Evolutionary conservation across 2,329 filamentous ascomycete genomes (phyloP), one percentile per base, ranked within the genome.

Genomic region (Daldinia eschscholtzii): DNA sequence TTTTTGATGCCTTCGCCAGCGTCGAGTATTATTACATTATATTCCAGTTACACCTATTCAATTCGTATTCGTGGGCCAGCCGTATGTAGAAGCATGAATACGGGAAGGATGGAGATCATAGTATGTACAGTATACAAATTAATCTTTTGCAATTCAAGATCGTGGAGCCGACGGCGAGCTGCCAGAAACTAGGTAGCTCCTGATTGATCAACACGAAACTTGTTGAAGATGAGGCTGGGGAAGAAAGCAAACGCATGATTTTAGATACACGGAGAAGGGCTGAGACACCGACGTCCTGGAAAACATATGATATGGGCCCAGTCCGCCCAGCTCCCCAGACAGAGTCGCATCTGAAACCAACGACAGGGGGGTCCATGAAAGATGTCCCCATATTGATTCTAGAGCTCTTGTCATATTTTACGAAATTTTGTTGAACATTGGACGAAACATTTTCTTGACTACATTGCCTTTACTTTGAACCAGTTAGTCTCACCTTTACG

Each of bases 281-380:
- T 68, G 70, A 70, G 64, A 72, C 70, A 44, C 30, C 26, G 57
- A 42, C 53, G 60, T 65, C 63, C 64, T 70, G 59, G 65, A 70
- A 72, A 72, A 72, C 70, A 68, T 65, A 62, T 67, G 70, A 72
- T 72, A 70, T 71, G 69, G 64, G 58, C 58, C 69, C 69, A 71
- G 67, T 52, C 18, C 26, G 52, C 46, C 52, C 33, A 62, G 52
- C 64, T 64, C 63, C 60, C 37, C 44, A 50, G 57, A 28, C 63
- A 52, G n/a, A 53, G 64, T 68, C 15, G 56, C 61, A 70, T 67
- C 59, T 70, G 70, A 72, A 68, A 70, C 70, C 6, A 10, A 44
- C 50, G 56, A 52, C 67, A 65, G 23, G 55, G 63, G 66, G 35
- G 65, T 58, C 66, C 46, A 63, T 56, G 57, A 57, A 57, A 57